Conservation (phyloP, 2,329 filamentous ascomycete species). For the Penicillium hesseltinei region DNA sequence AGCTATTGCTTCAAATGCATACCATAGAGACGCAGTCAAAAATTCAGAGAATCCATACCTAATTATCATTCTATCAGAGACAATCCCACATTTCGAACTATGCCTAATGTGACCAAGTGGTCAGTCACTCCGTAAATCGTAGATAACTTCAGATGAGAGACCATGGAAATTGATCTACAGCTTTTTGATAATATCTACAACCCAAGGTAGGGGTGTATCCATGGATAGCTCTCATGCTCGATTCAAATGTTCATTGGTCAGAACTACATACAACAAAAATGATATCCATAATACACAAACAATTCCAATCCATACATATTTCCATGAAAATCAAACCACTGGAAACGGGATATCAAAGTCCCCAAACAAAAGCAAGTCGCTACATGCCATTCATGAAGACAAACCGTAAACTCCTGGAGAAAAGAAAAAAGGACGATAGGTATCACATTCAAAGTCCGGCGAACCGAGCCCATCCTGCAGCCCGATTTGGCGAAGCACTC, state of each 20-base stretch:
- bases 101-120: too few relatives aligned
- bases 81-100: too few relatives aligned
- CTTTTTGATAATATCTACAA: not conserved
- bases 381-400: constrained; percentile 21
- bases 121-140: not conserved
- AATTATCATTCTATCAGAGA: not conserved
- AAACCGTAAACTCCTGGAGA: constrained; percentile 11
- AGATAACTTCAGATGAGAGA: not conserved
- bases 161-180: not conserved
- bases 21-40: not conserved
- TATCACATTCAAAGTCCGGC: constrained; percentile 32
- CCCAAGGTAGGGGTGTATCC: not conserved
- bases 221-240: not conserved
- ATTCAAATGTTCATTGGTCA: not conserved
- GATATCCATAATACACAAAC: constrained; percentile 8
- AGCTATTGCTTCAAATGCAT: not conserved
- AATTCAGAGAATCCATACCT: not conserved
- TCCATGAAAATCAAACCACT: constrained; percentile 6
- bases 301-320: constrained; percentile 7
- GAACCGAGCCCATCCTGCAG: constrained; percentile 49
- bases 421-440: constrained; percentile 1
- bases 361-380: constrained; percentile 11
- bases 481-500: constrained; percentile 28
- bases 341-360: constrained; percentile 5
- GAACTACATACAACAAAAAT: constrained; percentile 5